Evolutionary conservation across 371 early-diverging fungal species (phyloP).

Genomic region (Mortierella sp.): DNA sequence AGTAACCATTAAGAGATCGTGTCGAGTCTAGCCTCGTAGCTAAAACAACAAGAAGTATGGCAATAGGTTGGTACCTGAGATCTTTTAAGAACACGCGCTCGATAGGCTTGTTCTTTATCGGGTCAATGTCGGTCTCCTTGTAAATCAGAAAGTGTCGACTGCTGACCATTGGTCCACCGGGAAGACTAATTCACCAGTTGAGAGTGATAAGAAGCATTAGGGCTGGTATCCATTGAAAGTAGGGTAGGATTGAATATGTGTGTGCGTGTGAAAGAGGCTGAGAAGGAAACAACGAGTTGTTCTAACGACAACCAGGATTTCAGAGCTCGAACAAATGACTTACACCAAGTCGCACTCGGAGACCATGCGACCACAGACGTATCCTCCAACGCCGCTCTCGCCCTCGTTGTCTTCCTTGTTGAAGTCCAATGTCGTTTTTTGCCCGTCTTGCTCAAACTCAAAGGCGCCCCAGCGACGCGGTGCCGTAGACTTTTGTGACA

Average conservation of each 20-base stretch:
- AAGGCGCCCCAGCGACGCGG: slow-evolving; percentile 51
- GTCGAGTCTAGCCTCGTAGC: not conserved
- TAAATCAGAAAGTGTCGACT: slow-evolving; percentile 84
- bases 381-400: slow-evolving; percentile 65
- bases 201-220: not conserved
- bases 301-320: not conserved
- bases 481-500: slow-evolving; percentile 14
- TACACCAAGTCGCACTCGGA: slow-evolving; percentile 75
- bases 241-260: not conserved
- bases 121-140: slow-evolving; percentile 60
- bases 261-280: not conserved
- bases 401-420: slow-evolving; percentile 56
- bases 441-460: slow-evolving; percentile 37
- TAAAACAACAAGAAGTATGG: slow-evolving; percentile 10
- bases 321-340: slow-evolving; percentile 15
- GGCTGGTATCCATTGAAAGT: not conserved
- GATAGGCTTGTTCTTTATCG: slow-evolving; percentile 19
- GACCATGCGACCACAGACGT: slow-evolving; percentile 73
- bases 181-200: slow-evolving; percentile 24
- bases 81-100: slow-evolving; percentile 49
- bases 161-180: slow-evolving; percentile 67
- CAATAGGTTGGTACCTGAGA: slow-evolving; percentile 61
- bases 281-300: not conserved
- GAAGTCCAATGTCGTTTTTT: slow-evolving; percentile 40
- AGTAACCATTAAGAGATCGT: not conserved